Conservation (phyloP, 164 flowering plant genomes). For the Pachysandra terminalis region DNA sequence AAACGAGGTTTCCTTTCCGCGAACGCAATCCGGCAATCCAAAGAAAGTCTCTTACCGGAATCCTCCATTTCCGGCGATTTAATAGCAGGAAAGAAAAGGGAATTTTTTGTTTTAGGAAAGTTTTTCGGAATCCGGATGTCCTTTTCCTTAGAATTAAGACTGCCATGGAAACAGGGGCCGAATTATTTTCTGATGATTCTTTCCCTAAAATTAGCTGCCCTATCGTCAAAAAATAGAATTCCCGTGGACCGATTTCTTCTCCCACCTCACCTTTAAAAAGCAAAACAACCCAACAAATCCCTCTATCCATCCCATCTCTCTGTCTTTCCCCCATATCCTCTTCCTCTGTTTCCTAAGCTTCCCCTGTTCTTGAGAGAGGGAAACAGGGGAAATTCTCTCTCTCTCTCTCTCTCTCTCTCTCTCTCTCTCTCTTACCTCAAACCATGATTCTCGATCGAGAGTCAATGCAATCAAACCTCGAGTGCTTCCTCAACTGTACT, state of each 20-base stretch:
- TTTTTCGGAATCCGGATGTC: not conserved
- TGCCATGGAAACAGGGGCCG: not conserved
- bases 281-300: constrained; percentile 6
- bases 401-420: constrained; percentile 27
- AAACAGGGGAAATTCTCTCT: constrained; percentile 17
- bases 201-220: constrained; percentile 14
- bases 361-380: constrained; percentile 28
- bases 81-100: not conserved
- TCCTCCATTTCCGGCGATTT: not conserved
- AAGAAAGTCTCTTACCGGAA: not conserved
- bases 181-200: constrained; percentile 7
- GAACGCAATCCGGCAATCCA: not conserved
- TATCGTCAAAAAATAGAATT: constrained; percentile 16
- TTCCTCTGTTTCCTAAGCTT: constrained; percentile 13
- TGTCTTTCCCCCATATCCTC: no score
- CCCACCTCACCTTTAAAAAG: constrained; percentile 16
- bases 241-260: constrained; percentile 15
- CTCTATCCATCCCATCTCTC: not conserved
- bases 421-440: constrained; percentile 9
- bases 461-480: constrained; percentile 69
- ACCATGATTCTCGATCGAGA: constrained; percentile 39
- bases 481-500: constrained; percentile 70
- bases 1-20: not conserved
- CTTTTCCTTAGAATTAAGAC: not conserved
- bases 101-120: not conserved